Percentiles rank a stretch among this genome's conserved stretches.
phyloP scores from a whole-genome alignment of 2,329 filamentous ascomycete genomes.

The Harringtonia aguacate region DNA sequence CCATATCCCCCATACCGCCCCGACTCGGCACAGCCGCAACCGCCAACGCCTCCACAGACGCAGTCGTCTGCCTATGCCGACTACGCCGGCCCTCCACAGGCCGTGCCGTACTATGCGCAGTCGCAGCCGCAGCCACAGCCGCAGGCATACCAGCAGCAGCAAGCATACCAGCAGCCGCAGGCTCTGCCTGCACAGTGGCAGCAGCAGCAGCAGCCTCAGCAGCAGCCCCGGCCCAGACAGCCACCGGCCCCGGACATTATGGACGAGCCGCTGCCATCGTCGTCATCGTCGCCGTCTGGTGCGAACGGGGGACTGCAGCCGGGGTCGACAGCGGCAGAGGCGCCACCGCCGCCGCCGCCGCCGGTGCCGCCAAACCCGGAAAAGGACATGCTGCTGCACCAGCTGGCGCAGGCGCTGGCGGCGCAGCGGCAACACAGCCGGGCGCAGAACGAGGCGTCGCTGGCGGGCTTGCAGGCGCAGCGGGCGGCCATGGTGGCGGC shows the following conservation, averaged over 20 bases:
- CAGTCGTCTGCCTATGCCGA: neutral
- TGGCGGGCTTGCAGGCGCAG: constrained; percentile 70
- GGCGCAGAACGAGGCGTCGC: constrained; percentile 60
- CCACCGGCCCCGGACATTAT: constrained; percentile 41
- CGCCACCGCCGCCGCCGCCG: constrained; percentile 44
- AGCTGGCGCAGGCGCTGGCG: constrained; percentile 61
- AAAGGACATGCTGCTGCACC: constrained; percentile 75
- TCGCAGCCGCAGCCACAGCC: no score
- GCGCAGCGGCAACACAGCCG: constrained; percentile 58
- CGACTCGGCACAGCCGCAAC: neutral
- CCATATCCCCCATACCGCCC: neutral
- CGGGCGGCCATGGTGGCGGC: constrained; percentile 64
- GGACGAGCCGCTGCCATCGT: constrained; percentile 44
- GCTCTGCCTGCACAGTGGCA: constrained; percentile 16
- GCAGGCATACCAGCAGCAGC: constrained; percentile 13
- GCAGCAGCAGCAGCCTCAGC: constrained; percentile 8
- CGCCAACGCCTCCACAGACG: neutral
- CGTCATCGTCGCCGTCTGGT: constrained; percentile 33
- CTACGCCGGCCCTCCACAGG: constrained; percentile 8
- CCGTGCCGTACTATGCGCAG: no score
- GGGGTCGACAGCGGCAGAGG: neutral
- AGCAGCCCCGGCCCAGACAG: constrained; percentile 10
- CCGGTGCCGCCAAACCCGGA: constrained; percentile 93
- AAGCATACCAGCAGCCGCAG: constrained; percentile 15
- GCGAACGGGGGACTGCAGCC: neutral